phyloP scores from a whole-genome alignment of 78 protist genomes.

The Speleostelium caveatum region DNA sequence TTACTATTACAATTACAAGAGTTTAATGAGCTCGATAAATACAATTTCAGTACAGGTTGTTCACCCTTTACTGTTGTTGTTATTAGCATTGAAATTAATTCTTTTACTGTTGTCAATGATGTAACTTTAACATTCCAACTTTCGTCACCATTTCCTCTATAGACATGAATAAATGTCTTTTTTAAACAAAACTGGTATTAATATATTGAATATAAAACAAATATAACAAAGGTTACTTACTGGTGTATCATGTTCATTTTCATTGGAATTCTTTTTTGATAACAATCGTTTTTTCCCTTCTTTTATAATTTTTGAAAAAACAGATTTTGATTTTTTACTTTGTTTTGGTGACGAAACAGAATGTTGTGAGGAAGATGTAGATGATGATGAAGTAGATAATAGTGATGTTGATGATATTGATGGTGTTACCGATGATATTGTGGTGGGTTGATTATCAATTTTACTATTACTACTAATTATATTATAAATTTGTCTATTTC shows the following conservation, averaged over 20 bases:
- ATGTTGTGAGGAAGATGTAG: not conserved
- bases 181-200: not conserved
- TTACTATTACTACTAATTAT: not conserved
- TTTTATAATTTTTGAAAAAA: conserved; percentile 18
- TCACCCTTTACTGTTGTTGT: conserved; percentile 35
- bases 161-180: conserved; percentile 38
- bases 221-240: not conserved
- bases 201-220: not conserved
- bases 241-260: not conserved
- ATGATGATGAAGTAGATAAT: conserved; percentile 21
- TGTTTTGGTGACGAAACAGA: not conserved
- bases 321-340: conserved; percentile 30
- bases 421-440: not conserved
- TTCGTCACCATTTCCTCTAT: conserved; percentile 71
- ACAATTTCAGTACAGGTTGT: conserved; percentile 31
- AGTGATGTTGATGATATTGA: conserved; percentile 14
- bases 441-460: not conserved
- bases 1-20: conserved; percentile 12
- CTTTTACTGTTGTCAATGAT: conserved; percentile 35
- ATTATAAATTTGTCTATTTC: too few relatives aligned
- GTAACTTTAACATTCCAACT: conserved; percentile 67
- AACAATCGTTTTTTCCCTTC: conserved; percentile 22
- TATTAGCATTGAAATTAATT: conserved; percentile 41
- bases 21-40: conserved; percentile 15
- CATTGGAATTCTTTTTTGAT: too few relatives aligned